Evolutionary conservation across 495 filamentous ascomycete species (phyloP).

Genomic region (Talaromyces stipitatus): DNA sequence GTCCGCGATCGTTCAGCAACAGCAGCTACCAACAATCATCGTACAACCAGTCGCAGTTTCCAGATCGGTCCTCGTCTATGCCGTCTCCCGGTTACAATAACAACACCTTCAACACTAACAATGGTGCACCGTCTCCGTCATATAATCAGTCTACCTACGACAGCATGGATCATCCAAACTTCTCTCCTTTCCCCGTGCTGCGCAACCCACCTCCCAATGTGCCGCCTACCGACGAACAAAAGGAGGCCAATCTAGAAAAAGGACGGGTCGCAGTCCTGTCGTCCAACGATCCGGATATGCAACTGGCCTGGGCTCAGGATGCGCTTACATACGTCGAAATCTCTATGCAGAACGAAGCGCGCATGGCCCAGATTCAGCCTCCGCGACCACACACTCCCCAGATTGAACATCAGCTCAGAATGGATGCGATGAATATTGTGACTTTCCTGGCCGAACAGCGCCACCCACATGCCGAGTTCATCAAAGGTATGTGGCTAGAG

Average conservation of each 20-base stretch:
- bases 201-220: constrained; percentile 78
- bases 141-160: constrained; percentile 40
- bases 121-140: constrained; percentile 10
- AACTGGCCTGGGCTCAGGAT: constrained; percentile 94
- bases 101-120: constrained; percentile 6
- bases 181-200: constrained; percentile 87
- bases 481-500: constrained; percentile 94
- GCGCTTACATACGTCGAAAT: constrained; percentile 83
- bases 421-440: constrained; percentile 88
- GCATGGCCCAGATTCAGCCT: constrained; percentile 54
- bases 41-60: constrained; percentile 33
- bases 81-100: constrained; percentile 23
- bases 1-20: constrained; percentile 30
- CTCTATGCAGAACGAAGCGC: constrained; percentile 59
- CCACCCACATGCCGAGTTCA: constrained; percentile 91
- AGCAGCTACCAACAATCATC: constrained; percentile 25
- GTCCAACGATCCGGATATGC: constrained; percentile 93
- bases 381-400: constrained; percentile 70
- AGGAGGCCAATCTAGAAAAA: constrained; percentile 77
- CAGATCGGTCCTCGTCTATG: constrained; percentile 33
- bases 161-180: constrained; percentile 60
- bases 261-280: constrained; percentile 77
- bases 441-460: constrained; percentile 81
- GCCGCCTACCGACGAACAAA: constrained; percentile 88
- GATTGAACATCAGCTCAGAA: constrained; percentile 75